Conservation (phyloP, 2,329 filamentous ascomycete genomes). For the Xylaria sp. region DNA sequence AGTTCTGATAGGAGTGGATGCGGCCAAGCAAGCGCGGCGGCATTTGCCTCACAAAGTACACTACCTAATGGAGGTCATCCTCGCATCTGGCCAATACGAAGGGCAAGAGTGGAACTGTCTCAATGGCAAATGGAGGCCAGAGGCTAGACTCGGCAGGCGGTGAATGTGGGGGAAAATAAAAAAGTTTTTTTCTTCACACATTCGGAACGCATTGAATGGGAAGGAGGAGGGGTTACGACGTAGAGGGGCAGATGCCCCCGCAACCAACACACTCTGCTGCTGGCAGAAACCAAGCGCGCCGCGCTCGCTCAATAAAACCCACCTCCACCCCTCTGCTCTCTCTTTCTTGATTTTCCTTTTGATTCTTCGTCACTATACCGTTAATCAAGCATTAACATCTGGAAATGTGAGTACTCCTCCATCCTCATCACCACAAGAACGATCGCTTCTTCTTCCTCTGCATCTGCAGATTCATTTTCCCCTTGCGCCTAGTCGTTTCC, state of each 20-base stretch:
- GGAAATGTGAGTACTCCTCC: constrained; percentile 44
- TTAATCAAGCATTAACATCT: constrained; percentile 55
- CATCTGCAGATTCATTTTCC: constrained; percentile 1
- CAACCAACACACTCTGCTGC: constrained; percentile 34
- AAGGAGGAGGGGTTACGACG: constrained; percentile 36
- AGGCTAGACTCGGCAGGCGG: constrained; percentile 26
- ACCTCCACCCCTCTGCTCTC: constrained; percentile 38
- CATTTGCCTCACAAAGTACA: constrained; percentile 30
- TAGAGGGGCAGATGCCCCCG: constrained; percentile 37
- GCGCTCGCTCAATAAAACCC: constrained; percentile 39
- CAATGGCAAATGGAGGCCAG: constrained; percentile 6
- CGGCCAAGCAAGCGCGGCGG: constrained; percentile 29
- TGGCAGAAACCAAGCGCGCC: constrained; percentile 31
- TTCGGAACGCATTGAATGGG: constrained; percentile 29
- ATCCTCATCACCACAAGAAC: constrained; percentile 27
- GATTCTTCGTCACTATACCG: constrained; percentile 53
- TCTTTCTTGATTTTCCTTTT: constrained; percentile 45
- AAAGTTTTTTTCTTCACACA: constrained; percentile 32
- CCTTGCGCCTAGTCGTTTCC: background rate
- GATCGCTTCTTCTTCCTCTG: constrained; percentile 16
- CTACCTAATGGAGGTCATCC: background rate
- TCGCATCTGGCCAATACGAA: constrained; percentile 18
- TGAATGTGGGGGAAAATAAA: constrained; percentile 38
- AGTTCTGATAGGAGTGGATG: background rate
- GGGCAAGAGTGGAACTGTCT: background rate